These are phyloP conservation scores for Cichorium intybus DNA, from an alignment of 140 eudicot genomes.

Conservation along the genomic window DNA sequence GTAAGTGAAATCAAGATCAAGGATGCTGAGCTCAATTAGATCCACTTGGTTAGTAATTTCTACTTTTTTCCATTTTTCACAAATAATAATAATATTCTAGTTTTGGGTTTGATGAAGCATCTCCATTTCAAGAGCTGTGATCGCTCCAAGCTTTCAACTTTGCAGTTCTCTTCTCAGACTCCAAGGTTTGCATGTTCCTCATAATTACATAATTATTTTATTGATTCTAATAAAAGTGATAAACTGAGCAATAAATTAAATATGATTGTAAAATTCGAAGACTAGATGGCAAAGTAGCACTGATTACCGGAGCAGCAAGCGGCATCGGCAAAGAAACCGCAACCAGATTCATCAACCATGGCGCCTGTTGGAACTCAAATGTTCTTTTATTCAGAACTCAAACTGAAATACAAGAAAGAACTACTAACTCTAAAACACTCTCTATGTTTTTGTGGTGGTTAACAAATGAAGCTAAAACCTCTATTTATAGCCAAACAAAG, in stretches of 20 bases:
- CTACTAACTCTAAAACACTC: too few species aligned
- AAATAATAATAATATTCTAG: not conserved
- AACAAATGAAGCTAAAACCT: too few species aligned
- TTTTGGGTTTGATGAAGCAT: conserved; percentile 19
- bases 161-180: conserved; percentile 25
- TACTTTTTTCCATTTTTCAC: not conserved
- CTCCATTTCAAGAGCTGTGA: conserved; percentile 28
- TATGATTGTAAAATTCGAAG: too few species aligned
- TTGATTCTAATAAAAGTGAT: not conserved
- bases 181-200: conserved; percentile 21
- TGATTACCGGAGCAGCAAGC: conserved; percentile 87
- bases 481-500: too few species aligned
- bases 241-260: too few species aligned
- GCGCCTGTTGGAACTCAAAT: too few species aligned
- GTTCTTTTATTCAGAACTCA: too few species aligned
- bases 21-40: conserved; percentile 31
- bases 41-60: conserved; percentile 36
- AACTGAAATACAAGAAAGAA: too few species aligned
- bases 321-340: conserved; percentile 94
- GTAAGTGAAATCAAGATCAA: conserved; percentile 11
- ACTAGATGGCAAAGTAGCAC: conserved; percentile 83
- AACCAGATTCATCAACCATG: conserved; percentile 53
- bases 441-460: too few species aligned
- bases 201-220: not conserved
- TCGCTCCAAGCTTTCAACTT: conserved; percentile 12